Base-by-base conservation (phyloP, 2,329 filamentous ascomycete genomes). In the Ambrosiella xylebori region DNA sequence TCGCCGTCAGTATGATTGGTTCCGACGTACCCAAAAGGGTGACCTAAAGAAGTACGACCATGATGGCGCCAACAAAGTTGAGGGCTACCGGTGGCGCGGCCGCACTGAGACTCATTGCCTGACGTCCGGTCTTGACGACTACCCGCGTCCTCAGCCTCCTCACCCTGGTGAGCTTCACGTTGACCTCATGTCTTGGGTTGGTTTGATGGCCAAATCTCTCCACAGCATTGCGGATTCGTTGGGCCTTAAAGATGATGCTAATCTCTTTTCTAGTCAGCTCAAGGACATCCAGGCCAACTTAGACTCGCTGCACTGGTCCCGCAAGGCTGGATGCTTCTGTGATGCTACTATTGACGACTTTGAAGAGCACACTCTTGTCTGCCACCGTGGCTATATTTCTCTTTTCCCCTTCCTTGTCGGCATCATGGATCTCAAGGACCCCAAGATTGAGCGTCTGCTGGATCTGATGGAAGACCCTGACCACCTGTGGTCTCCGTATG, bases 101-200 rank as follows among this genome's bases (percentile, higher is more conserved):
- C 85, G 93, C 59, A 93, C 87, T 7, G 80, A 86, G 39, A 80
- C 82, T 53, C 93, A 97, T 68, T 85, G 95, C 61, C 76, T 98
- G 54, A 95, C 93, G 4, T 95, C 89, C 56, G 93, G 93, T 2
- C 79, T 98, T 1, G 93, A 98, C 66, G 93, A 98, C 71, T 98
- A 97, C 67, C 93, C 93, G 54, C 87, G 93, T 54, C 79, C 93
- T 7, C 88, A 95, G 69, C 90, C 93, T 12, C 93, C 93, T 35
- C 90, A 96, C 68, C 91, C 93, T 0, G 91, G 88, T 65, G 93
- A 98, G 79, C 78, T 98, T 54, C 91, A 98, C 68, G 84, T 94
- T 37, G 93, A 98, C 70, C 76, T 97, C 57, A 86, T 98, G 69
- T 87, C 87, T 56, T 98, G 93, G 93, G 86, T 98, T 71, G 93